phyloP scores from a whole-genome alignment of 805 yeast species.

The baker's yeast (Saccharomyces cerevisiae) region DNA sequence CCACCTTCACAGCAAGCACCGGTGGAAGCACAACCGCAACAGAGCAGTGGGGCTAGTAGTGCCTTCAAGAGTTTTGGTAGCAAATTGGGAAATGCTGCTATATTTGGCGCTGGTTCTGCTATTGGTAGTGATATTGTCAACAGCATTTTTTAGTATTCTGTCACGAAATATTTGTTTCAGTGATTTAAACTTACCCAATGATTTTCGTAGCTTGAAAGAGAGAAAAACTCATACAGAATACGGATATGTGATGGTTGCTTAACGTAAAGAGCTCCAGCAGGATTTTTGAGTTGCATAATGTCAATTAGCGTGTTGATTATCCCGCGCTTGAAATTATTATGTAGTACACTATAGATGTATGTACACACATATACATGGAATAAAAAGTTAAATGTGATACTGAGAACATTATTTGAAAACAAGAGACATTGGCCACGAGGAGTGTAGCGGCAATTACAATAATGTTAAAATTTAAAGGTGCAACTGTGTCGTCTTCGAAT shows the following conservation, averaged over 20 bases:
- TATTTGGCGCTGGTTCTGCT: constrained; percentile 89
- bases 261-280: neutral
- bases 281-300: neutral
- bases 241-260: neutral
- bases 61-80: constrained; percentile 50
- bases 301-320: neutral
- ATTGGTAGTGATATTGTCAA: constrained; percentile 63
- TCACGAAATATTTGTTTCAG: neutral
- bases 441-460: too few relatives aligned
- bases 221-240: neutral
- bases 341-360: neutral
- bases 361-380: neutral
- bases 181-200: neutral
- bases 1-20: constrained; percentile 4
- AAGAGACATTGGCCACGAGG: too few relatives aligned
- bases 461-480: too few relatives aligned
- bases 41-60: constrained; percentile 10
- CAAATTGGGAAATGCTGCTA: constrained; percentile 70
- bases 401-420: too few relatives aligned
- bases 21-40: constrained; percentile 4
- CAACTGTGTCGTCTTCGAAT: too few relatives aligned
- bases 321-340: too few relatives aligned
- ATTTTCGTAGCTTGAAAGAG: neutral
- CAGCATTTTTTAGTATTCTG: neutral
- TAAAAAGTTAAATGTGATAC: neutral